phyloP scores from a whole-genome alignment of 306 rosid species.

The Vachellia collinsii region DNA sequence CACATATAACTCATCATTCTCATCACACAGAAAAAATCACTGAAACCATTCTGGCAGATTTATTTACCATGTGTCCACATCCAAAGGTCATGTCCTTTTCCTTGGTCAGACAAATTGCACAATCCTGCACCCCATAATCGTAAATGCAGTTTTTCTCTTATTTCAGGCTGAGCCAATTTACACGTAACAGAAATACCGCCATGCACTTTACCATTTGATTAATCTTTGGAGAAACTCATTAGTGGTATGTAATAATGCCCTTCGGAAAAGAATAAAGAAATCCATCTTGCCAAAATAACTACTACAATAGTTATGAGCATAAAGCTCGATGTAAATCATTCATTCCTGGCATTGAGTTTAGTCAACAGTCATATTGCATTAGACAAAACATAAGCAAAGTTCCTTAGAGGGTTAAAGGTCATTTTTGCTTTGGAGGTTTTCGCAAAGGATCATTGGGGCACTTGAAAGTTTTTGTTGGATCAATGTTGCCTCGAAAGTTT shows the following conservation, averaged over 20 bases:
- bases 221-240: not conserved
- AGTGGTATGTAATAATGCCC: not conserved
- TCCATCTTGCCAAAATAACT: not conserved
- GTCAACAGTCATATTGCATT: not conserved
- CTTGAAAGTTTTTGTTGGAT: no score
- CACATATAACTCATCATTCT: not conserved
- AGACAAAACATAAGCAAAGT: not conserved
- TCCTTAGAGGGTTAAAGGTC: no score
- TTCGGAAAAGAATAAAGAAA: not conserved
- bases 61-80: constrained; percentile 38
- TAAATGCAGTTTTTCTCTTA: not conserved
- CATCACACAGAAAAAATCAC: not conserved
- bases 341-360: not conserved
- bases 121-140: not conserved
- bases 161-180: not conserved
- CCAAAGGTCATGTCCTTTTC: constrained; percentile 31
- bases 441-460: no score
- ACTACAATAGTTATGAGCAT: not conserved
- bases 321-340: not conserved
- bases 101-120: constrained; percentile 25
- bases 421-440: not conserved
- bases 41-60: not conserved
- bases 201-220: not conserved
- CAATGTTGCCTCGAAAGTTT: no score
- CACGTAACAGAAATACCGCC: not conserved